A percentile compares a stretch with the other conserved stretches of the same genome.
Conservation (phyloP, 108 stramenopile species). For the Mediolabrus comicus region DNA sequence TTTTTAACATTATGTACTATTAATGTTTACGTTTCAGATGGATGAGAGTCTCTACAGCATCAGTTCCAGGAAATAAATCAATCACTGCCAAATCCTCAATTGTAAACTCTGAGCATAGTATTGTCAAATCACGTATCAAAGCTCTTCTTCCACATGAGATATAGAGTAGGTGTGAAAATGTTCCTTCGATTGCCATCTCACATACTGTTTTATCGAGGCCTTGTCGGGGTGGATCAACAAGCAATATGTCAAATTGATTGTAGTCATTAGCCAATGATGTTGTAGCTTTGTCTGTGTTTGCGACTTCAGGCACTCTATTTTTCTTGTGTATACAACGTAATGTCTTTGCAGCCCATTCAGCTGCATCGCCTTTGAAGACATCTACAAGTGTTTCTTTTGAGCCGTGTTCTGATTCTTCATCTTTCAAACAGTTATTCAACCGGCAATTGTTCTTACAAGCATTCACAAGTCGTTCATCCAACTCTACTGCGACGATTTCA, state of each 20-base stretch:
- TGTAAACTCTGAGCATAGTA: constrained; percentile 49
- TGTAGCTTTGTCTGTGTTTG: not conserved
- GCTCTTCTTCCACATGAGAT: constrained; percentile 71
- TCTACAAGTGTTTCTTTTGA: constrained; percentile 22
- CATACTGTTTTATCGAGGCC: constrained; percentile 62
- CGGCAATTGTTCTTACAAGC: constrained; percentile 59
- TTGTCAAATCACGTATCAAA: constrained; percentile 61
- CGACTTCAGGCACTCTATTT: not conserved
- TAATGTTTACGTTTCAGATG: constrained; percentile 57
- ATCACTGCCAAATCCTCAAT: constrained; percentile 55
- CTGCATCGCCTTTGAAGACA: constrained; percentile 60
- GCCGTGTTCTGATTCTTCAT: constrained; percentile 10
- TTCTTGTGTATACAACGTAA: constrained; percentile 1
- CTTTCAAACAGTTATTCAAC: constrained; percentile 46
- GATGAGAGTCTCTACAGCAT: constrained; percentile 71
- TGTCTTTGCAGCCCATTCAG: constrained; percentile 51
- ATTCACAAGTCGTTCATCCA: constrained; percentile 64
- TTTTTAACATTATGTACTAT: no score
- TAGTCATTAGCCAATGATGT: not conserved
- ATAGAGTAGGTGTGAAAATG: constrained; percentile 60
- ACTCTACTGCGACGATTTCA: constrained; percentile 61
- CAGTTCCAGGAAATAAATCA: constrained; percentile 78
- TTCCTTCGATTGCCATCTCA: constrained; percentile 58
- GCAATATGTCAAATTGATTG: constrained; percentile 53
- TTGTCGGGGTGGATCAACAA: constrained; percentile 75